phyloP scores from a whole-genome alignment of 148 eudicot species.

The Persicaria tinctoria region DNA sequence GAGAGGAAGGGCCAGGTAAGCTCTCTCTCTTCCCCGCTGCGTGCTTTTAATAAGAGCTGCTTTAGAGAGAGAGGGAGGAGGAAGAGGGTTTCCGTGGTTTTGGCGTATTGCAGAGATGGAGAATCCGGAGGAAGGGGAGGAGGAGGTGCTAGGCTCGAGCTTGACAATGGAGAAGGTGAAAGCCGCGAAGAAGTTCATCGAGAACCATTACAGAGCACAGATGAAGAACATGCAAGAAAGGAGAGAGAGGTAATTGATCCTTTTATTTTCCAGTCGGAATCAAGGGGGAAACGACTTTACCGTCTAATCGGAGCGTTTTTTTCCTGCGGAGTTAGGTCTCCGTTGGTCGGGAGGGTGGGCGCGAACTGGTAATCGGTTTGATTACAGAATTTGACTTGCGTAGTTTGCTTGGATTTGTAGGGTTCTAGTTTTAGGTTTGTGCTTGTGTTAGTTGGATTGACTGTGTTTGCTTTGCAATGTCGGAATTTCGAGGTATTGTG shows the following conservation, averaged over 20 bases:
- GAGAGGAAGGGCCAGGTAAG: constrained; percentile 30
- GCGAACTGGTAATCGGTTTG: background rate
- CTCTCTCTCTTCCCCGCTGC: constrained; percentile 15
- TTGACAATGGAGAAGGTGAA: constrained; percentile 95
- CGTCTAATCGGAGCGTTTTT: background rate
- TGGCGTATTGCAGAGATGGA: constrained; percentile 15
- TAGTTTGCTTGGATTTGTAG: constrained; percentile 8
- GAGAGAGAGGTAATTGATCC: constrained; percentile 53
- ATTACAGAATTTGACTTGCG: background rate
- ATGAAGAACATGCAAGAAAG: constrained; percentile 86
- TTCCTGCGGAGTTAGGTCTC: background rate
- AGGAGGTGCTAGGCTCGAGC: constrained; percentile 76
- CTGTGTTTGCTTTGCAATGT: background rate
- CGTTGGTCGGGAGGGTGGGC: background rate
- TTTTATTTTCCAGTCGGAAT: background rate
- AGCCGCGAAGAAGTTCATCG: constrained; percentile 89
- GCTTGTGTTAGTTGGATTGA: background rate
- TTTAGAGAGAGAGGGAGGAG: constrained; percentile 19
- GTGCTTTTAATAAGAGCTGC: constrained; percentile 19
- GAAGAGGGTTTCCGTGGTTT: constrained; percentile 13
- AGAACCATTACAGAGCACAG: constrained; percentile 87
- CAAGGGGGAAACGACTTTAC: background rate
- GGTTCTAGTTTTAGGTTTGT: constrained; percentile 9
- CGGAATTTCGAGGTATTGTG: constrained; percentile 9
- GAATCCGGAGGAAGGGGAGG: constrained; percentile 34